A percentile compares a stretch with the other conserved stretches of the same genome.
Conservation (phyloP, 352 stramenopile genomes). For the Blastocystis hominis region DNA sequence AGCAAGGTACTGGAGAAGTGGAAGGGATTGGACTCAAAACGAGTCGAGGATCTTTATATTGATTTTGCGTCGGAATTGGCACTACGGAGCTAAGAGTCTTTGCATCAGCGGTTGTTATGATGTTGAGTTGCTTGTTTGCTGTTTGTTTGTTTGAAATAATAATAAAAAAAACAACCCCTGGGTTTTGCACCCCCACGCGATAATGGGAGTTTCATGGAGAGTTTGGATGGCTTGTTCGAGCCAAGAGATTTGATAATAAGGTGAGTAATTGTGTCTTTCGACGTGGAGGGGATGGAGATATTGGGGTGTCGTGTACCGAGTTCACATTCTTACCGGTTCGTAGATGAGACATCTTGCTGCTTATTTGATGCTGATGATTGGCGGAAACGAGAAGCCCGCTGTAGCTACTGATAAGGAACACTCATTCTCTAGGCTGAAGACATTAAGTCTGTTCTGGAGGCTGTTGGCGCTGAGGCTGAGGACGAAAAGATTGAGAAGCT, state of each 20-base stretch:
- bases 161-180: neutral
- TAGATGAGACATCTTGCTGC: neutral
- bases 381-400: slow-evolving; percentile 51
- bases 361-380: slow-evolving; percentile 44
- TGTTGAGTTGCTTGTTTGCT: neutral
- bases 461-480: slow-evolving; percentile 71
- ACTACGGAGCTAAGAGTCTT: neutral
- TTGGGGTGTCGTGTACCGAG: too few species aligned
- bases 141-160: neutral
- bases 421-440: slow-evolving; percentile 67
- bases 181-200: neutral
- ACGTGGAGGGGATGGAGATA: too few species aligned
- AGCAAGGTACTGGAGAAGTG: neutral
- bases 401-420: neutral
- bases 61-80: slow-evolving; percentile 12
- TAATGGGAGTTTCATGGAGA: neutral
- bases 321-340: too few species aligned
- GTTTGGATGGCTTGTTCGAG: neutral
- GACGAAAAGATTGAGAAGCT: slow-evolving; percentile 61
- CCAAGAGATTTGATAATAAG: neutral
- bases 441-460: slow-evolving; percentile 78
- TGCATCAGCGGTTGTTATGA: too few species aligned
- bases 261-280: neutral
- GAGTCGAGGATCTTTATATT: neutral
- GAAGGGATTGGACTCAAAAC: neutral